phyloP scores from a whole-genome alignment of 208 protist species.

The Trypanosoma scelopori region DNA sequence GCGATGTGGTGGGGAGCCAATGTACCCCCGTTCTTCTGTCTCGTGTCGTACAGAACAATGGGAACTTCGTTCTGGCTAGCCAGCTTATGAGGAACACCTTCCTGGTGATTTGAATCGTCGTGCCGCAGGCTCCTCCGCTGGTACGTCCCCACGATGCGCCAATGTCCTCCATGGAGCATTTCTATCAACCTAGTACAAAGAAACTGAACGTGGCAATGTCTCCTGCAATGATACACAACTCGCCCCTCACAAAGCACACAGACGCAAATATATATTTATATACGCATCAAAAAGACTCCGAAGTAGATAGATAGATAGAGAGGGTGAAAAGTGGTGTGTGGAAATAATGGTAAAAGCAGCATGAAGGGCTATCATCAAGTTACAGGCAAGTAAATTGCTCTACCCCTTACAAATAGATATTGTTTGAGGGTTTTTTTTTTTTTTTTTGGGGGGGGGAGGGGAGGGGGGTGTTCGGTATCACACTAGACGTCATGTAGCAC shows the following conservation, averaged over 20 bases:
- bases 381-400: conserved; percentile 4
- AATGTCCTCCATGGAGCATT: conserved; percentile 26
- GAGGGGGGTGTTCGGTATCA: too few species aligned
- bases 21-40: conserved; percentile 27
- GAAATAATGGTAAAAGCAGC: too few species aligned
- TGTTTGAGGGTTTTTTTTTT: too few species aligned
- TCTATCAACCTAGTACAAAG: not conserved
- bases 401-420: not conserved
- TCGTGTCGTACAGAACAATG: conserved; percentile 40
- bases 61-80: conserved; percentile 13
- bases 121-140: conserved; percentile 37
- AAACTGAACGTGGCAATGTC: not conserved
- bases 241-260: not conserved
- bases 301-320: too few species aligned
- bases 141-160: conserved; percentile 45
- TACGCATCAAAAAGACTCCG: too few species aligned
- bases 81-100: not conserved
- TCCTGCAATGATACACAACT: not conserved
- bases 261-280: too few species aligned
- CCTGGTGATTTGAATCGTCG: conserved; percentile 14
- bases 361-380: too few species aligned
- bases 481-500: too few species aligned
- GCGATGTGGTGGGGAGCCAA: conserved; percentile 57
- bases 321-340: too few species aligned
- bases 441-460: too few species aligned